These are phyloP conservation scores for Eimeria zaria DNA, from an alignment of 169 alveolate genomes.

Conservation along the genomic window DNA sequence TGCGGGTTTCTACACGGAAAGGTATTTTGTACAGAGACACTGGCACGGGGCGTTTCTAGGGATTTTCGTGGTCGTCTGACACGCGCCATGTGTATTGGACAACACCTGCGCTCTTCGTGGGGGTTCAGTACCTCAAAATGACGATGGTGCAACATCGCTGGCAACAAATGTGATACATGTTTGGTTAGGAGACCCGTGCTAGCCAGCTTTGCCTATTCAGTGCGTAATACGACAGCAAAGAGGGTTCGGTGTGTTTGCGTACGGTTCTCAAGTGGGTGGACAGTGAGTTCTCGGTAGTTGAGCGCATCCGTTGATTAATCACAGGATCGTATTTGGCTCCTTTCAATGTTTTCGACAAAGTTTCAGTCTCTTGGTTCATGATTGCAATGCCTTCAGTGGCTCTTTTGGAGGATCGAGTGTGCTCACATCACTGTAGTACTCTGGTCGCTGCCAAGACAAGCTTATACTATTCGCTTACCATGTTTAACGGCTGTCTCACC, in stretches of 20 bases:
- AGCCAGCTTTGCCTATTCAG: too few relatives aligned
- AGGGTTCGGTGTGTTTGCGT: not conserved
- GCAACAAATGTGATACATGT: not conserved
- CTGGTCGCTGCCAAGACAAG: not conserved
- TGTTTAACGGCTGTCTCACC: not conserved
- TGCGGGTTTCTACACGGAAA: not conserved
- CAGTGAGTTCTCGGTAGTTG: not conserved
- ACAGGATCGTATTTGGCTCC: not conserved
- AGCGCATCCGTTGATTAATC: not conserved
- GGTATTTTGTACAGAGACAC: too few relatives aligned
- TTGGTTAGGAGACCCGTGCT: not conserved
- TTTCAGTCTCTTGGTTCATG: not conserved
- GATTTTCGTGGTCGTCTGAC: not conserved
- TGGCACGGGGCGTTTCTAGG: not conserved
- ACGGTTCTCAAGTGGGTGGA: not conserved
- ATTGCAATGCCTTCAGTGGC: not conserved
- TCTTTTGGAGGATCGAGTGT: not conserved
- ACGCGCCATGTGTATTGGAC: not conserved
- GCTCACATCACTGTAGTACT: not conserved
- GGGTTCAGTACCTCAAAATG: not conserved
- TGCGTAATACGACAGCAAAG: not conserved
- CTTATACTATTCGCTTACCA: not conserved
- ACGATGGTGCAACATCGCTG: not conserved
- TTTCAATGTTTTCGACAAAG: not conserved
- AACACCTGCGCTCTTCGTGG: not conserved